Evolutionary conservation across 352 stramenopile species (phyloP), one percentile per base, ranked within the genome.

Genomic region (Phytophthora europaea): DNA sequence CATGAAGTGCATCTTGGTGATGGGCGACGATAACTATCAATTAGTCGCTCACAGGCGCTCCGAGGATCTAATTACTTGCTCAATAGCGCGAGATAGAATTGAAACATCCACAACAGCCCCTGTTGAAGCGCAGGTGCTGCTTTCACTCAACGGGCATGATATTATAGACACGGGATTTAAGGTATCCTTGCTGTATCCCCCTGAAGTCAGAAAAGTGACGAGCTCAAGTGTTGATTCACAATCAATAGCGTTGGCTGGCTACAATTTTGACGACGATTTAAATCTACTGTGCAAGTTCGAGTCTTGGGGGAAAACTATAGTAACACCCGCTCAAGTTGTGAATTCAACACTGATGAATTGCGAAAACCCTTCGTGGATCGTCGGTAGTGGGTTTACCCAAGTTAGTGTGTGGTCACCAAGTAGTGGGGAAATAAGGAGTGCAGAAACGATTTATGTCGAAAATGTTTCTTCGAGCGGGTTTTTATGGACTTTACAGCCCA

Each of bases 301-400:
- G 12, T 67, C 75, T 9, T 38, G 48, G 4, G 26, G 48, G 0
- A 72, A 73, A n/a, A 68, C 69, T 1, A 51, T 80, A 15, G 36
- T 57, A 22, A 67, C 77, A 16, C 65, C 67, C 4, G 84, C 71
- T 33, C 8, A 70, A 6, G 40, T 83, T 58, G 15, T 76, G 6
- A 93, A 93, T 47, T 51, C 79, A 1, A 84, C 74, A 2, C 40
- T 77, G 12, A 61, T 83, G 15, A 59, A 47, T 18, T 93, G 85
- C 65, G 52, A 52, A 22, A 15, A 65, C 26, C 72, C 76, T 0
- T 28, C 66, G 8, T 78, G 66, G 67, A 79, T 74, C 28, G 69
- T 56, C 18, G 36, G 3, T 15, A 45, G 28, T 34, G 56, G 67
- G 10, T 58, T 40, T 22, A 76, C 73, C 6, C 38, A 58, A 56